Base-by-base conservation (phyloP, 768 basidiomycete genomes). In the Mycena alexandri region DNA sequence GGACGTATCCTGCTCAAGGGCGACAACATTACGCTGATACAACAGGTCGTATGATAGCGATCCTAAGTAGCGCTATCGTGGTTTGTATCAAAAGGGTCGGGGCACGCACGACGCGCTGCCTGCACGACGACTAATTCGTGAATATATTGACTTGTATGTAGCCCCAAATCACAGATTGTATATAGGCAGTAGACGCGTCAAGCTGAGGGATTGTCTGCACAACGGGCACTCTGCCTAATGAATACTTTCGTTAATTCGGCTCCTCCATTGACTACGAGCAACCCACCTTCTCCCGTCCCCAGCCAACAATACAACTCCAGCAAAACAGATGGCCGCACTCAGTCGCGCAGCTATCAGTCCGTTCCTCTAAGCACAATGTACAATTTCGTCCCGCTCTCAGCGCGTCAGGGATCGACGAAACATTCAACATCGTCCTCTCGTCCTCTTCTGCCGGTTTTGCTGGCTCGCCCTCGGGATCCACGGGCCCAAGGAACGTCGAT, bases 1-100 rank as follows among this genome's bases (percentile, higher is more conserved):
- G 97, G 97, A 21, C 94, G 97, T 64, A 94, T 98, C 78, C 84
- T 99, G 72, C 85, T 99, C 70, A 99, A 99, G 81, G 97, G 97
- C 65, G 97, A 99, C 77, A 98, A 96, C 77, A 98, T 99, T 76
- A 98, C 97, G n/a, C 88, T 96, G 60, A 97, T 98, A 77, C 95
- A 97, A 76, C 93, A 91, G 80, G 74, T 81, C 53, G 76, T 75
- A 67, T 81, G 69, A 79, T 42, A 38, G 17, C 16, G n/a, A 33
- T 25, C 24, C 14, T 38, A 38, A 11, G 38, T 10, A 38, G 38
- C 38, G 38, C 38, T 16, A 14, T 43, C 17, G 16, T n/a, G 56
- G 56, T 63, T 63, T 62, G 56, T 61, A 61, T 43, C 43, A 54
- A 64, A 64, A 22, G 48, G 46, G 44, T 60, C 57, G 33, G n/a